These are phyloP conservation scores for Sordaria brevicollis DNA, from an alignment of 495 filamentous ascomycete species.

Conservation along the genomic window DNA sequence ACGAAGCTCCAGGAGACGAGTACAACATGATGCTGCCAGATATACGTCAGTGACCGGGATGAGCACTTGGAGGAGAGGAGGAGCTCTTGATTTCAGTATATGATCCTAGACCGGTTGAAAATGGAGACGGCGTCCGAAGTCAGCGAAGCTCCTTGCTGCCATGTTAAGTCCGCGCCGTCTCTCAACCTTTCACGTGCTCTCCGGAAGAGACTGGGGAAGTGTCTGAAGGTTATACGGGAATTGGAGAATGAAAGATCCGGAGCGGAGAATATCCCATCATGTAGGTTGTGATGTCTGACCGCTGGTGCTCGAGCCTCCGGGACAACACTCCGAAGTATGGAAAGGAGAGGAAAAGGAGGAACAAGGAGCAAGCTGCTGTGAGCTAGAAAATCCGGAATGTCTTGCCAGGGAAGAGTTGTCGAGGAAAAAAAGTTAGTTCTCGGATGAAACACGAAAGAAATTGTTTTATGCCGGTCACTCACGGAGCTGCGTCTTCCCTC, in stretches of 20 bases:
- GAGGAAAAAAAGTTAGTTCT: no score
- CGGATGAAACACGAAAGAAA: no score
- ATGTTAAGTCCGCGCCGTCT: no score
- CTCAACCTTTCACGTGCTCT: not conserved
- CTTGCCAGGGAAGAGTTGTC: no score
- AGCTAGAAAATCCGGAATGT: no score
- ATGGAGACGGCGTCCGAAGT: not conserved
- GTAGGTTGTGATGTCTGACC: not conserved
- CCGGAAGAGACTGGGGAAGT: not conserved
- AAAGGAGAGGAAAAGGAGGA: no score
- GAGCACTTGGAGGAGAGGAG: not conserved
- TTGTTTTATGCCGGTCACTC: no score
- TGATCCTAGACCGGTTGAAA: no score
- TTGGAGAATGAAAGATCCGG: not conserved
- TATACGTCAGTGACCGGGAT: not conserved
- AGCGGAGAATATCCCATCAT: not conserved
- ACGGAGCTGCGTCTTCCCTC: no score
- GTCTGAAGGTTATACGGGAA: not conserved
- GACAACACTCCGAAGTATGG: not conserved
- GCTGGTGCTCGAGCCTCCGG: not conserved
- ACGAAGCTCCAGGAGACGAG: not conserved
- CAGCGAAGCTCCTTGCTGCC: no score
- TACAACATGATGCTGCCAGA: not conserved
- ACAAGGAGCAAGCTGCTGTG: no score
- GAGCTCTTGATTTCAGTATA: no score